A percentile compares a stretch with the other conserved stretches of the same genome.
Evolutionary conservation across 2,329 filamentous ascomycete species (phyloP).

Genomic region (Septoria petroselini): DNA sequence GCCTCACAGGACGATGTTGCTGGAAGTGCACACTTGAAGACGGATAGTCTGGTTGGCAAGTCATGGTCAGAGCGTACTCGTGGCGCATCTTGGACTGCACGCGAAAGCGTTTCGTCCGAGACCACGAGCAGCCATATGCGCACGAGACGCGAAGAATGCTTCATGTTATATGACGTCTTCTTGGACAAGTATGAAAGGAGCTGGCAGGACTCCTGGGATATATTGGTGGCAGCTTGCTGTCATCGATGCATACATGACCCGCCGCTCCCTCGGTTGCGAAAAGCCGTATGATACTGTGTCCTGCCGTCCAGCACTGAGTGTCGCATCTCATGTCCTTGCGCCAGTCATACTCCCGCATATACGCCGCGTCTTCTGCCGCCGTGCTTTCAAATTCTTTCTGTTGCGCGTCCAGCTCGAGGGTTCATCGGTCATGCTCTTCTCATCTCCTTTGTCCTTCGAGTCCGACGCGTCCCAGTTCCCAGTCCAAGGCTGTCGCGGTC

Average conservation of each 20-base stretch:
- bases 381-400: conserved; percentile 4
- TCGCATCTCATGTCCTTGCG: conserved; percentile 16
- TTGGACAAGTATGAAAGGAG: conserved; percentile 22
- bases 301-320: conserved; percentile 21
- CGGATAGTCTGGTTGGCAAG: conserved; percentile 5
- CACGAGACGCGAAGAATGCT: conserved; percentile 12
- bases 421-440: conserved; percentile 7
- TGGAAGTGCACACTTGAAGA: conserved; percentile 13
- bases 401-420: conserved; percentile 12
- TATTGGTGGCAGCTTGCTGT: conserved; percentile 24
- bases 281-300: conserved; percentile 22
- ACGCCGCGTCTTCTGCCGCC: conserved; percentile 17
- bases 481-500: conserved; percentile 23
- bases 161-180: conserved; percentile 17
- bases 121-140: conserved; percentile 12
- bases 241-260: conserved; percentile 24
- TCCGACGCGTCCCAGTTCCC: conserved; percentile 21
- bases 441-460: conserved; percentile 14
- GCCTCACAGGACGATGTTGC: conserved; percentile 19
- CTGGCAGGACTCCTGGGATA: conserved; percentile 20
- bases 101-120: neutral
- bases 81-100: conserved; percentile 1
- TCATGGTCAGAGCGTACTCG: conserved; percentile 10
- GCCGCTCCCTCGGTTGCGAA: conserved; percentile 20
- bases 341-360: conserved; percentile 17